Evolutionary conservation across 345 rosid genomes (phyloP).

Genomic region (Rhizophora apiculata): DNA sequence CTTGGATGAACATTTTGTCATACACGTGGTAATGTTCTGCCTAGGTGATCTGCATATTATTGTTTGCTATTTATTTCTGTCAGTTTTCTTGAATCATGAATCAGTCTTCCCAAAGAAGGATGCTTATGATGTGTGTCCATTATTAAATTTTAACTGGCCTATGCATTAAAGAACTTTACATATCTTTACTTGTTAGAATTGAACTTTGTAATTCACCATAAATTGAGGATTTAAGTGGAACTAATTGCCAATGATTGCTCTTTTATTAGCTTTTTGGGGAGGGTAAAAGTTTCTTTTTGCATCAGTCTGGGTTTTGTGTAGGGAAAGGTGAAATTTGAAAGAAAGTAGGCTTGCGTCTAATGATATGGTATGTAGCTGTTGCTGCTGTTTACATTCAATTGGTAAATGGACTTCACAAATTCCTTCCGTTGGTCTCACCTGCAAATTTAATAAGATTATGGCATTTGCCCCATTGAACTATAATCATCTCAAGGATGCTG

Average conservation of each 20-base stretch:
- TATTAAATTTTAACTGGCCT: neutral
- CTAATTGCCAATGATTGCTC: neutral
- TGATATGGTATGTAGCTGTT: no score
- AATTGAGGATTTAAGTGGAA: neutral
- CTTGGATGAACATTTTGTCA: conserved; percentile 82
- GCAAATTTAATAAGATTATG: no score
- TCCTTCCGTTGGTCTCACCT: no score
- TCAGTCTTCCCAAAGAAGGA: neutral
- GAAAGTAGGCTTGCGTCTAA: no score
- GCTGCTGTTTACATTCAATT: no score
- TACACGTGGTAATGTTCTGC: conserved; percentile 66
- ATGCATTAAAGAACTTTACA: no score
- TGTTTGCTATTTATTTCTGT: neutral
- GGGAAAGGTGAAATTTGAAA: no score
- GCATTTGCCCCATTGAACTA: no score
- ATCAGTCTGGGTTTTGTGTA: no score
- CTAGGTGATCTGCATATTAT: neutral
- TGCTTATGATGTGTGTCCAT: neutral
- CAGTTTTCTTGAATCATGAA: neutral
- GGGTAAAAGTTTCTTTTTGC: neutral
- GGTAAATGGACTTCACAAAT: no score
- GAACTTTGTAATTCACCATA: neutral
- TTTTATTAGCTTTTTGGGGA: neutral
- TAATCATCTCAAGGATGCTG: no score
- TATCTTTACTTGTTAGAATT: neutral